These are phyloP conservation scores for Ophiostoma ulmi DNA, from an alignment of 2,329 filamentous ascomycete genomes.

Conservation along the genomic window DNA sequence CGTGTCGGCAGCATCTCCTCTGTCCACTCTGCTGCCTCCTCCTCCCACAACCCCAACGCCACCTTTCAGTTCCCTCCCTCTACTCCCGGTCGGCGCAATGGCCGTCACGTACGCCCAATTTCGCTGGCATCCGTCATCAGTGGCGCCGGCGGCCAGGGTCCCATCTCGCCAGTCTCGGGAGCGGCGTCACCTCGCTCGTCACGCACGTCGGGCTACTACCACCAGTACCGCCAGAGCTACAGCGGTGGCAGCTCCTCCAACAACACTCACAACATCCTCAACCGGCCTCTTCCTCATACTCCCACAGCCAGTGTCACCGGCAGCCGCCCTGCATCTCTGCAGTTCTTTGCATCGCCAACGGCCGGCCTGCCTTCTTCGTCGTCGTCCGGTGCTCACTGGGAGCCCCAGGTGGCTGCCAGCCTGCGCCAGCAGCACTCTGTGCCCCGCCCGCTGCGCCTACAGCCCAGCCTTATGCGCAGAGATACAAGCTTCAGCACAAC, in stretches of 20 bases:
- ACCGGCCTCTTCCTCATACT: slow-evolving; percentile 22
- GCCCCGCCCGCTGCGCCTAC: slow-evolving; percentile 23
- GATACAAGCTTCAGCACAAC: not conserved
- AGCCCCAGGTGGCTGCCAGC: slow-evolving; percentile 5
- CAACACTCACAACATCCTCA: slow-evolving; percentile 15
- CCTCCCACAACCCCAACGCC: slow-evolving; percentile 16
- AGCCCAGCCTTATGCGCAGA: slow-evolving; percentile 14
- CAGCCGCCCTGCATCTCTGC: slow-evolving; percentile 16
- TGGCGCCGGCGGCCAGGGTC: not conserved
- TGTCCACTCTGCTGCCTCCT: not conserved
- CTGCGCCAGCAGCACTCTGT: slow-evolving; percentile 11
- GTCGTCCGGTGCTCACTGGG: not conserved
- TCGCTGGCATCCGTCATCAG: slow-evolving; percentile 20
- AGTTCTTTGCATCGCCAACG: slow-evolving; percentile 18
- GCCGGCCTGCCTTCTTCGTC: not conserved
- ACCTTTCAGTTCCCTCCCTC: not conserved
- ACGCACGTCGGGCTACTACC: slow-evolving; percentile 16
- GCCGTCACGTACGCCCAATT: slow-evolving; percentile 12
- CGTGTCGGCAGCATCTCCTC: slow-evolving; percentile 16
- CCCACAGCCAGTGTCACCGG: slow-evolving; percentile 18
- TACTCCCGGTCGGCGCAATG: slow-evolving; percentile 9
- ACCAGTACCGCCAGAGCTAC: slow-evolving; percentile 14
- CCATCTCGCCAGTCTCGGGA: slow-evolving; percentile 15
- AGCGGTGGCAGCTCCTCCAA: not conserved
- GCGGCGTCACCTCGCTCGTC: slow-evolving; percentile 11